Evolutionary conservation across 257 asterid genomes (phyloP).

Genomic region (Sherardia arvensis): DNA sequence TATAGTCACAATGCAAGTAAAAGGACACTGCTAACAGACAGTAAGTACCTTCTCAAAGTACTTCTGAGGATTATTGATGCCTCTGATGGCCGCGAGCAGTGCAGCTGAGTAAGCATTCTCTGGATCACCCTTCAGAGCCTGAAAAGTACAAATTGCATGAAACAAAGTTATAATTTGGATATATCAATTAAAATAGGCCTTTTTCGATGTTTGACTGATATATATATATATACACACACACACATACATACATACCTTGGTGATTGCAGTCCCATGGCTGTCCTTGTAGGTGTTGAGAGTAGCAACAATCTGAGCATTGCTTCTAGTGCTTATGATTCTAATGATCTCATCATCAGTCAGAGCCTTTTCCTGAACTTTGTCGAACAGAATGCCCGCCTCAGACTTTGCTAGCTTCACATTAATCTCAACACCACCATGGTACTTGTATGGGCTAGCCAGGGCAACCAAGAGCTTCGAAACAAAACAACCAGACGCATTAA

Average conservation of each 20-base stretch:
- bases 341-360: slow-evolving; percentile 51
- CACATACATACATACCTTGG: slow-evolving; percentile 71
- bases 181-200: too few species aligned
- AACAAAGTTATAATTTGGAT: too few species aligned
- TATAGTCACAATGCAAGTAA: neutral
- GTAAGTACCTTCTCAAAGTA: slow-evolving; percentile 60
- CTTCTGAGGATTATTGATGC: slow-evolving; percentile 49
- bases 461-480: slow-evolving; percentile 45
- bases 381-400: slow-evolving; percentile 43
- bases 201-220: neutral
- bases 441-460: slow-evolving; percentile 49
- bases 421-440: slow-evolving; percentile 43
- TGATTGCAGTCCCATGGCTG: slow-evolving; percentile 47
- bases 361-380: slow-evolving; percentile 32
- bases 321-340: slow-evolving; percentile 60
- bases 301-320: slow-evolving; percentile 61
- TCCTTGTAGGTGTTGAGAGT: slow-evolving; percentile 59
- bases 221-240: too few species aligned
- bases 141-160: neutral
- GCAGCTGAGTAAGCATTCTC: slow-evolving; percentile 27
- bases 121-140: slow-evolving; percentile 49
- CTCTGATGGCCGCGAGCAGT: slow-evolving; percentile 40
- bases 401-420: slow-evolving; percentile 36
- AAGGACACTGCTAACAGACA: neutral
- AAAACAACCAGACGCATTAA: neutral